Evolutionary conservation across 345 rosid genomes (phyloP).

Genomic region (Angophora floribunda): DNA sequence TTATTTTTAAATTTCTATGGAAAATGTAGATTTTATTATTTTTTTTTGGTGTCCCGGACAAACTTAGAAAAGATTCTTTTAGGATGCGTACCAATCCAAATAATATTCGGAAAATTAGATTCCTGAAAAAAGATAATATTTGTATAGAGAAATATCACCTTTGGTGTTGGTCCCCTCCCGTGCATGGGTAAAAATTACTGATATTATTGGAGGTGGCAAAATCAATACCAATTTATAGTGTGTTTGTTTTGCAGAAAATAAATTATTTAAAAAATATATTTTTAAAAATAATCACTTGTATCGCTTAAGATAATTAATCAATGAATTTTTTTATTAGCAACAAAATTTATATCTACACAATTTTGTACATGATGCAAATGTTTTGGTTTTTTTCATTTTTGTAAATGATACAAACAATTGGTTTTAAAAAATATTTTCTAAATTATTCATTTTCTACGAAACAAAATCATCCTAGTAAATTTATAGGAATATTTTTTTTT

Average conservation of each 20-base stretch:
- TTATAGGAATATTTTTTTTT: too few species aligned
- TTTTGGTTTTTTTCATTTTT: too few species aligned
- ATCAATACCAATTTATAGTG: neutral
- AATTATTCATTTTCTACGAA: neutral
- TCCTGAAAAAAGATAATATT: neutral
- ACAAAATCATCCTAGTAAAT: too few species aligned
- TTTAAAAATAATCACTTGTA: too few species aligned
- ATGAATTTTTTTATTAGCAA: too few species aligned
- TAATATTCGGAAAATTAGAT: neutral
- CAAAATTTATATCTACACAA: too few species aligned
- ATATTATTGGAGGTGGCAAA: neutral
- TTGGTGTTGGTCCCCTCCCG: neutral
- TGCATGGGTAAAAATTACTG: neutral
- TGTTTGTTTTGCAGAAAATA: fast-evolving
- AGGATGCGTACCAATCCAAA: neutral
- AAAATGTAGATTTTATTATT: neutral
- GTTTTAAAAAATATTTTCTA: too few species aligned
- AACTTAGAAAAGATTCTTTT: neutral
- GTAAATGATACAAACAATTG: too few species aligned
- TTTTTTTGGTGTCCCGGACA: neutral
- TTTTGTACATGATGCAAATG: neutral
- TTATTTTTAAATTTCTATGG: neutral
- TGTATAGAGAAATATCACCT: neutral
- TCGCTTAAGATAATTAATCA: too few species aligned
- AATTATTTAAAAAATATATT: too few species aligned